Evolutionary conservation across 345 rosid genomes (phyloP), one percentile per base, ranked within the genome.

Genomic region (Microcos paniculata): DNA sequence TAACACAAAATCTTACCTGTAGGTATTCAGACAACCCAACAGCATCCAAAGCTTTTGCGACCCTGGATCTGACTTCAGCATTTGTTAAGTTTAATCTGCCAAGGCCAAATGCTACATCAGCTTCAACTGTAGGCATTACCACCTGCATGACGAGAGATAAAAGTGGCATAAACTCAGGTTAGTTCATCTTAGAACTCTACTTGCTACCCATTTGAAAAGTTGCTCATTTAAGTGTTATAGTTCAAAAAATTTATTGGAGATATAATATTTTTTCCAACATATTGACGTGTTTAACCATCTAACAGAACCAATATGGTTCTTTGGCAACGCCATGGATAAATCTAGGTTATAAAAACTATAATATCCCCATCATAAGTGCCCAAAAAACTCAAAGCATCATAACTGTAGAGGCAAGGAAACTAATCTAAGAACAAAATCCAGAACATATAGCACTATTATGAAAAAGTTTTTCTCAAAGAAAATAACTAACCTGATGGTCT

Each of bases 81-180:
- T 35, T 82, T 66, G 84, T 73, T 79, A 91, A 80, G 72, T 82
- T 82, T 61, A 85, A 86, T 79, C 90, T 95, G 35, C 99, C 98
- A 31, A 91, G 94, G 84, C 97, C 99, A 86, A 95, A 91, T 26
- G 98, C 87, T 28, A 95, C 98, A 84, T 95, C 96, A 68, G 94
- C 91, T 87, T 95, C 97, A 12, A 95, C 97, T 10, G 97, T 91
- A 55, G 99, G 99, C 99, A 95, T 95, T 75, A 95, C 91, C 65
- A 93, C 98, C 98, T 93, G 94, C 63, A 61, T 24, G 24, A 62
- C 19, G 68, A 67, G 33, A 49, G 74, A 55, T 24, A 26, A n/a
- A 40, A 52, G 74, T 65, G 71, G 40, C 18, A 48, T 56, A 33
- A 6, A 48, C 75, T 40, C 18, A 51, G 3, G 68, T n/a, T 55